Conservation (phyloP, 257 asterid genomes). For the Avicennia marina region DNA sequence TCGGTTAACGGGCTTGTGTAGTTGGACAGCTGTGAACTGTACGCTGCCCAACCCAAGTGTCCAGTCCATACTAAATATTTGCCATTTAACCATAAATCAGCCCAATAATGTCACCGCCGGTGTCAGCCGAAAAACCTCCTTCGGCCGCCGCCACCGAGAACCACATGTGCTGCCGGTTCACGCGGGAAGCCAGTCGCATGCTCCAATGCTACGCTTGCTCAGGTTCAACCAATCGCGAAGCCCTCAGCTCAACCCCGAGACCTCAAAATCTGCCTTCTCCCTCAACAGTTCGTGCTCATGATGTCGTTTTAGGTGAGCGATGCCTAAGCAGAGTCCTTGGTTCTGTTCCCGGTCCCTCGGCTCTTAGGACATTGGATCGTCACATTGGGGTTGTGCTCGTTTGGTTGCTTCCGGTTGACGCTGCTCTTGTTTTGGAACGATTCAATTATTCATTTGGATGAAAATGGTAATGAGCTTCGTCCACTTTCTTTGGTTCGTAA, state of each 20-base stretch:
- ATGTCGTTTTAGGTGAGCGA: constrained; percentile 38
- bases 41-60: too few relatives aligned
- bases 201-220: constrained; percentile 47
- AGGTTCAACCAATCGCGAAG: constrained; percentile 34
- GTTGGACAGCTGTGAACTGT: too few relatives aligned
- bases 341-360: constrained; percentile 61
- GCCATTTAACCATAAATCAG: constrained; percentile 8
- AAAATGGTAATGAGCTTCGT: constrained; percentile 21
- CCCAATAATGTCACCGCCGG: constrained; percentile 42
- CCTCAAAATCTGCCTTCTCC: constrained; percentile 36
- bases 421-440: constrained; percentile 70
- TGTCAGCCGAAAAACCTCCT: constrained; percentile 22
- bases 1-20: too few relatives aligned
- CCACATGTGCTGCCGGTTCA: constrained; percentile 50
- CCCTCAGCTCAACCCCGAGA: constrained; percentile 43
- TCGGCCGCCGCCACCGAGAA: constrained; percentile 24
- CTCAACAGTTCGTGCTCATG: constrained; percentile 41
- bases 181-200: constrained; percentile 68
- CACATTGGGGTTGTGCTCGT: constrained; percentile 72
- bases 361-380: constrained; percentile 56
- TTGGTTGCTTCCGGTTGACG: constrained; percentile 77
- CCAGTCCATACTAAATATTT: too few relatives aligned
- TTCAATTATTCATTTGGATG: constrained; percentile 25
- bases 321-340: constrained; percentile 25
- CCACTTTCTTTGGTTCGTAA: constrained; percentile 30